Base-by-base conservation (phyloP, 2,329 filamentous ascomycete species). In the Paecilomyces dactylethromorphus region DNA sequence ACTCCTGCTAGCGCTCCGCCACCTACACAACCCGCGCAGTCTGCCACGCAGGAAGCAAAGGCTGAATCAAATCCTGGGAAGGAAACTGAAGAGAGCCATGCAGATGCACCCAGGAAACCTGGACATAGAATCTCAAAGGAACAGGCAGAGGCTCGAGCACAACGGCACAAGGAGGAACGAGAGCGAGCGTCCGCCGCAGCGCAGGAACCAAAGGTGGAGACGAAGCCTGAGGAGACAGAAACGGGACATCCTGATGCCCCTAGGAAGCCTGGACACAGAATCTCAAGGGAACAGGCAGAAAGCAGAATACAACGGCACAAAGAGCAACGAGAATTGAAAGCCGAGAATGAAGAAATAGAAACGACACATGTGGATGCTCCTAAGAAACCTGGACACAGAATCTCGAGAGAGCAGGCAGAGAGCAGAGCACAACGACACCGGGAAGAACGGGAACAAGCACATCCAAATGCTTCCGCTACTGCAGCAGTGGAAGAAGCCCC, bases 131-230 rank as follows among this genome's bases (percentile, higher is more conserved):
- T 45, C 18, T 45, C 39, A 69, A 79, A 80, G 3, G 78, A 82
- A 53, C 72, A 82, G 56, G 77, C 88, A 58, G 86, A 83, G 51
- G 81, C 82, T 69, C 82, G 84, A 57, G 85, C 88, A 64, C 80
- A 84, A 58, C 83, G 90, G 61, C 84, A 86, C 2, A 81, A 83
- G 53, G 83, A 87, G 52, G 90, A 94, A 68, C 81, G 87, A 39
- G 82, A 85, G 58, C 82, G 89, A 1, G 87, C 95, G 56, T 79
- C 92, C 52, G 84, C 62, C 21, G 29, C 59, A 7, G n/a, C 39
- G 39, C 39, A 45, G 39, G 39, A 45, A 45, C 15, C 39, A 6
- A 45, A 45, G 39, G 18, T 18, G 15, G n/a, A 18, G 21, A 18
- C 39, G 39, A 45, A 18, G 18, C n/a, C n/a, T 10, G 39, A 45